Percentiles rank a stretch among this genome's conserved stretches.
Evolutionary conservation across 495 filamentous ascomycete species (phyloP).

Genomic region (Penicillium canariense): DNA sequence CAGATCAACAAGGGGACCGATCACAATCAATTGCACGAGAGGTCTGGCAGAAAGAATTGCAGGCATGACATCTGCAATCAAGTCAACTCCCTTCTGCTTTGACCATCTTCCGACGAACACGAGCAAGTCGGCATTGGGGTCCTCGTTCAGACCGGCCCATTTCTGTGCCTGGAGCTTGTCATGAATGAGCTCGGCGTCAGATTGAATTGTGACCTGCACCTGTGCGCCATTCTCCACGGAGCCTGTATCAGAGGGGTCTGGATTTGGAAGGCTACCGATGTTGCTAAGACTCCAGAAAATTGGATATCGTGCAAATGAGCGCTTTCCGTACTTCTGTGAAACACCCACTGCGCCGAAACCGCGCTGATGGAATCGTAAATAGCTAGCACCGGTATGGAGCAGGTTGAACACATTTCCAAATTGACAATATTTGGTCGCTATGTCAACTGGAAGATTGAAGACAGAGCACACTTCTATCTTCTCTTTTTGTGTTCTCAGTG

Average conservation of each 20-base stretch:
- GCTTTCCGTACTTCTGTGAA: slow-evolving; percentile 71
- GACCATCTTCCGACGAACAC: slow-evolving; percentile 81
- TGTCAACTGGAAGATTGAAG: slow-evolving; percentile 56
- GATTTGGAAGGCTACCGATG: slow-evolving; percentile 70
- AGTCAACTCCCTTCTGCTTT: slow-evolving; percentile 74
- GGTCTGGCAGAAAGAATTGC: slow-evolving; percentile 63
- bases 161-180: slow-evolving; percentile 69
- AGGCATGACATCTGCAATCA: slow-evolving; percentile 76
- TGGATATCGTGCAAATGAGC: slow-evolving; percentile 71
- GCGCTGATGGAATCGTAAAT: slow-evolving; percentile 70
- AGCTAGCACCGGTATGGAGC: slow-evolving; percentile 69
- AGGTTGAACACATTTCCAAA: slow-evolving; percentile 71
- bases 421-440: slow-evolving; percentile 48
- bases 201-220: slow-evolving; percentile 52
- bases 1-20: slow-evolving; percentile 74
- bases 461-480: slow-evolving; percentile 67
- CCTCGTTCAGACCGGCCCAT: slow-evolving; percentile 68
- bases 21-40: slow-evolving; percentile 67
- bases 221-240: slow-evolving; percentile 49
- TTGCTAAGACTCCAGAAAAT: slow-evolving; percentile 75
- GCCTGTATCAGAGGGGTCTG: slow-evolving; percentile 71
- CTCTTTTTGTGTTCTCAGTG: slow-evolving; percentile 67
- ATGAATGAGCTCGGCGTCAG: slow-evolving; percentile 57
- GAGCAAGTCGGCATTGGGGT: slow-evolving; percentile 67
- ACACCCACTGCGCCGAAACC: slow-evolving; percentile 76